Evolutionary conservation across 2,329 filamentous ascomycete species (phyloP).

Genomic region (Metarhizium sp.): DNA sequence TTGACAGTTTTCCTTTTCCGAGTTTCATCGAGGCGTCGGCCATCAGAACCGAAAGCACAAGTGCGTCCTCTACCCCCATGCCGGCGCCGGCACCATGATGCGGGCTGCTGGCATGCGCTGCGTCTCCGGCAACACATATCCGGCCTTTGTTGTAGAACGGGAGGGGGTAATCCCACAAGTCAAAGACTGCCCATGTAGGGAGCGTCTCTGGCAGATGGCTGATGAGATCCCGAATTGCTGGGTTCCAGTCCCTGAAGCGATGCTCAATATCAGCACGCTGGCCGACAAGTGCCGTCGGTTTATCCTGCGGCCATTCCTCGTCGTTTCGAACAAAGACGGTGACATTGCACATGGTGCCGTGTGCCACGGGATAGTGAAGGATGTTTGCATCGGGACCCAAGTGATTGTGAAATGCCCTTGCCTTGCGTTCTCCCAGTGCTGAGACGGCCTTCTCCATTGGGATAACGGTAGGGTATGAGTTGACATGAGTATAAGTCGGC

Average conservation of each 20-base stretch:
- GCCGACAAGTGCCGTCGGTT: background rate
- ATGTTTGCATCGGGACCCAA: conserved; percentile 1
- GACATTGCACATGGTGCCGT: background rate
- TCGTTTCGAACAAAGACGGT: conserved; percentile 4
- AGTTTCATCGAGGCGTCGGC: background rate
- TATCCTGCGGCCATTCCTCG: conserved; percentile 2
- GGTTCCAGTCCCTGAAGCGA: background rate
- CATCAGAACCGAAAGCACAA: conserved; percentile 2
- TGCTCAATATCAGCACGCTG: background rate
- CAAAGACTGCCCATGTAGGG: conserved; percentile 10
- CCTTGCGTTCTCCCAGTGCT: background rate
- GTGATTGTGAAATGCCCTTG: background rate
- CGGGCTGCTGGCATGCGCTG: conserved; percentile 16
- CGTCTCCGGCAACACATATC: conserved; percentile 14
- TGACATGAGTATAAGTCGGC: conserved; percentile 3
- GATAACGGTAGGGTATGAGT: conserved; percentile 1
- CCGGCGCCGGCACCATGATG: conserved; percentile 16
- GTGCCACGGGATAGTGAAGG: conserved; percentile 1
- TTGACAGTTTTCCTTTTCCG: background rate
- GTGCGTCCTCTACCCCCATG: conserved; percentile 18
- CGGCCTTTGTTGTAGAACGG: conserved; percentile 9
- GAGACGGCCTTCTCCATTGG: conserved; percentile 3
- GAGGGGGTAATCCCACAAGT: conserved; percentile 6
- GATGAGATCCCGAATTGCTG: background rate
- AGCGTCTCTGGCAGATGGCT: conserved; percentile 2